phyloP scores from a whole-genome alignment of 345 rosid species.

The Melaleuca alternifolia region DNA sequence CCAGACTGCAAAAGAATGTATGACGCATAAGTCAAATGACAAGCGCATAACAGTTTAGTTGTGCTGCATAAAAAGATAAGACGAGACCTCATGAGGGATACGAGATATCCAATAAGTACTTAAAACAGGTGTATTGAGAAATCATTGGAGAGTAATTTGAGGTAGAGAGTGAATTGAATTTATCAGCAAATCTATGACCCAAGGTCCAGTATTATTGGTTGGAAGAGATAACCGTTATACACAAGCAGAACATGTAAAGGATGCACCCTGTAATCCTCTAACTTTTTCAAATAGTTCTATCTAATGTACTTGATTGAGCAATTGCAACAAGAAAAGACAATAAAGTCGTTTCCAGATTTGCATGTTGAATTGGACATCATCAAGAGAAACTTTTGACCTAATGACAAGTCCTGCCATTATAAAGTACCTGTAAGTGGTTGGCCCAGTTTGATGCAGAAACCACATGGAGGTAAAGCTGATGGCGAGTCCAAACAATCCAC shows the following conservation, averaged over 20 bases:
- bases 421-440: conserved; percentile 74
- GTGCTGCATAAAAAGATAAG: neutral
- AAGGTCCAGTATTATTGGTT: neutral
- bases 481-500: conserved; percentile 85
- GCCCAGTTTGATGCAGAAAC: conserved; percentile 93
- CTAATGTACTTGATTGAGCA: neutral
- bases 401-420: neutral
- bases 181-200: neutral
- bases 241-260: neutral
- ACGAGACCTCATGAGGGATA: neutral
- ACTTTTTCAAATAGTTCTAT: neutral
- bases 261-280: neutral
- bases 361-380: neutral
- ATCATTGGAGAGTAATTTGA: neutral
- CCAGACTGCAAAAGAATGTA: conserved; percentile 36
- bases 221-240: neutral
- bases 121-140: neutral
- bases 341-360: neutral
- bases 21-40: neutral
- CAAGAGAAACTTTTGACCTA: neutral
- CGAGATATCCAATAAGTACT: neutral
- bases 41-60: neutral
- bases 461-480: conserved; percentile 96
- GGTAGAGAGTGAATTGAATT: neutral
- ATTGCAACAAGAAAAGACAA: neutral